Conservation (phyloP, 2,329 filamentous ascomycete species). For the Aspergillus ruber region DNA sequence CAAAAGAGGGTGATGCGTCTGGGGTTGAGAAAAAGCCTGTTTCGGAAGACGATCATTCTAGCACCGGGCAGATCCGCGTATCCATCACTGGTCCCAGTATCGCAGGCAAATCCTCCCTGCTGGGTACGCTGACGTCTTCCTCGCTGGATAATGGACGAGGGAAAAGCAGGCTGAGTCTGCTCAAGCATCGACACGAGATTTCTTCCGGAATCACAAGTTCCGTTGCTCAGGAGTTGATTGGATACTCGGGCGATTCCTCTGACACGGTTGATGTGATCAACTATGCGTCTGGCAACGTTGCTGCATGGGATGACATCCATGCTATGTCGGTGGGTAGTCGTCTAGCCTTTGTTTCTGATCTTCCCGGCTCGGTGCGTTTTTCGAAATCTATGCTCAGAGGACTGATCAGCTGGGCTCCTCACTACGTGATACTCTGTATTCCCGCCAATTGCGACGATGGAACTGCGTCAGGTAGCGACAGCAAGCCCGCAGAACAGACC, state of each 20-base stretch:
- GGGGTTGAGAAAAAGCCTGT: slow-evolving; percentile 6
- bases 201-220: slow-evolving; percentile 89
- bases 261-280: slow-evolving; percentile 58
- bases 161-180: slow-evolving; percentile 76
- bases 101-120: slow-evolving; percentile 83
- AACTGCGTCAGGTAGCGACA: slow-evolving; percentile 13
- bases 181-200: slow-evolving; percentile 92
- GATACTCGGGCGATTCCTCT: slow-evolving; percentile 52
- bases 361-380: slow-evolving; percentile 84
- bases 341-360: slow-evolving; percentile 83
- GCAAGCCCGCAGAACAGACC: slow-evolving; percentile 19
- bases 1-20: slow-evolving; percentile 1
- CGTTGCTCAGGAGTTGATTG: slow-evolving; percentile 86
- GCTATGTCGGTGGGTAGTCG: slow-evolving; percentile 64
- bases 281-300: slow-evolving; percentile 77
- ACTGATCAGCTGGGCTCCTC: slow-evolving; percentile 90
- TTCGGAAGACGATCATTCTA: slow-evolving; percentile 35
- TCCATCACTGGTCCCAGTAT: slow-evolving; percentile 84
- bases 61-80: slow-evolving; percentile 70
- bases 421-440: slow-evolving; percentile 87
- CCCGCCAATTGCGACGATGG: slow-evolving; percentile 65
- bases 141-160: slow-evolving; percentile 87
- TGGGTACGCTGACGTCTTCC: slow-evolving; percentile 83
- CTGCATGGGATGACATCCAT: slow-evolving; percentile 93
- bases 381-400: slow-evolving; percentile 81